Evolutionary conservation across 2,329 filamentous ascomycete genomes (phyloP), one percentile per base, ranked within the genome.

Genomic region (Fusarium metavorans): DNA sequence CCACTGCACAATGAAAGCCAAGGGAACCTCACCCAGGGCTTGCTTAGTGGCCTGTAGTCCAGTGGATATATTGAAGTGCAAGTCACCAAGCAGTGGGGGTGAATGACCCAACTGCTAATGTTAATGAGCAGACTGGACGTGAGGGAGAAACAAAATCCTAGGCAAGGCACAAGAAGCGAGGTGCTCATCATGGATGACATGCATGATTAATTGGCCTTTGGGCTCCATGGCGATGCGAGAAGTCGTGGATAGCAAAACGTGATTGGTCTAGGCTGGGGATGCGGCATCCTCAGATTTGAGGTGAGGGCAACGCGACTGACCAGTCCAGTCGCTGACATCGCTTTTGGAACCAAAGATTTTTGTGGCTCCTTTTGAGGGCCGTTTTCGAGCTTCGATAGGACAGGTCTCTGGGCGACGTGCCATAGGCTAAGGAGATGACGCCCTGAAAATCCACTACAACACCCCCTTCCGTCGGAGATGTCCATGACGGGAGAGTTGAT

Each of bases 141-240:
- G 41, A 74, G 71, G 68, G 68, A 72, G 50, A 52, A 39, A 43
- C 60, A 48, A 50, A 32, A 45, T 48, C 43, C 43, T 48, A 48
- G 43, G 43, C 43, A 48, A 48, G 45, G 45, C 45, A 50, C 45
- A 50, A 50, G 45, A 50, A 27, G 45, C 54, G 61, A 63, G 41
- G 64, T 66, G 67, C 65, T 67, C 50, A 64, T 71, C 70, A 76
- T 74, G 70, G 43, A 72, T 77, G 75, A 77, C 77, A 79, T 78
- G 76, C 77, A 76, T 77, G 70, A 66, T 77, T 76, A 76, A 73
- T 74, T 78, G 75, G 72, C 60, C 65, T 71, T 64, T 50, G 45
- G 69, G 72, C 30, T 68, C 66, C 43, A 64, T 50, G 61, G 50
- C 61, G 67, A 68, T 73, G 62, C 60, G 70, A 65, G 45, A 50